Base-by-base conservation (phyloP, 169 alveolate species). In the Plasmodium inui region DNA sequence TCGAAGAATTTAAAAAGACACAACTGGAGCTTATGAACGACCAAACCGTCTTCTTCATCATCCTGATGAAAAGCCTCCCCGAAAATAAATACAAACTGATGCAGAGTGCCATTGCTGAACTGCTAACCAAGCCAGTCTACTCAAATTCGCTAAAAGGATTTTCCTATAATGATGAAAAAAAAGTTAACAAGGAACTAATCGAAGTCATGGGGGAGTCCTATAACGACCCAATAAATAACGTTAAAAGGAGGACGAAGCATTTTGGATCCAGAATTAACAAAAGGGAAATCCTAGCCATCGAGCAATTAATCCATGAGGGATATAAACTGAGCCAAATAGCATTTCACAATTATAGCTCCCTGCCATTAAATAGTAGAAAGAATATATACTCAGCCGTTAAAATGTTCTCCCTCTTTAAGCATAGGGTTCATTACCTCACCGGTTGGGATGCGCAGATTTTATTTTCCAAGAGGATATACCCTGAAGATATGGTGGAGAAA, bases 161-260 rank as follows among this genome's bases (percentile, higher is more conserved):
- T 85, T 32, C 76, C 37, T 85, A 44, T 70, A 76, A 85, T 30
- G 85, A 85, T 19, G 53, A 12, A 7, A 85, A 85, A 85, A 46
- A 50, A 6, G 61, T 85, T 46, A 53, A 76, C 46, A 44, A 74
- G 22, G 84, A 85, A 39, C 30, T 85, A 46, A n/a, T 85, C 8
- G 83, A 85, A 73, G 39, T 85, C 8, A 17, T 85, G 61, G 93
- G 93, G 61, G 93, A 85, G 57, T 74, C 86, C n/a, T 85, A 34
- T 55, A 37, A 76, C 34, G 67, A 73, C 44, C 28, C 85, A 17
- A 12, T 19, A n/a, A 85, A 44, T 37, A 74, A 85, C 41, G 12
- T 74, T 3, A 85, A 76, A 28, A 85, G 93, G 61, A 41, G 93
- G 44, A 85, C 93, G 26, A 8, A 19, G 34, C 44, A 53, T 74